Evolutionary conservation across 345 rosid genomes (phyloP), one percentile per base, ranked within the genome.

Genomic region (Eucalyptus regnans): DNA sequence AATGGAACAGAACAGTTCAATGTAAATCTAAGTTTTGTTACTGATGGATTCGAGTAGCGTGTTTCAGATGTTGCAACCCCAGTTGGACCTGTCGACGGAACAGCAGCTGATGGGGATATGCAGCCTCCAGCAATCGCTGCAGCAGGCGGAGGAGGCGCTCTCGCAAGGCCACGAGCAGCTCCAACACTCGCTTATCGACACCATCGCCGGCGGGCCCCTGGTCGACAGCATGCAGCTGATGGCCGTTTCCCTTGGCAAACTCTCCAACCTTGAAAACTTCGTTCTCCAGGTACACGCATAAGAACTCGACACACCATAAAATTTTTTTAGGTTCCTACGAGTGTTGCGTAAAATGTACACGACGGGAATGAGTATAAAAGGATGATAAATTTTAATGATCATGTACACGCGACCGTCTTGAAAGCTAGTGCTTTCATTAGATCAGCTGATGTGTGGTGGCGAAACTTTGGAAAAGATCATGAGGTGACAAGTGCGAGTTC

Each of bases 61-160:
- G n/a, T 80, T 46, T 51, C 94, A 96, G 99, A 96, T 96, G 96
- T 88, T 97, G 91, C 94, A 91, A 64, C 54, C 96, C 10, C 99
- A 98, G 86, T 79, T 98, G 87, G 98, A 97, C 89, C 95, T 92
- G 16, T 90, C 96, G 88, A 96, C 98, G 81, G 99, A 98, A 81
- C 99, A 96, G 89, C 99, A 98, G 91, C 76, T 96, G 27, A 91
- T 97, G 98, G 99, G 98, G 56, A 95, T 98, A 12, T 96, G 91
- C 92, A 94, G 96, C 91, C 95, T 98, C 66, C 99, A 94, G 92
- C 98, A 96, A 58, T 98, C 99, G 7, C 93, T 98, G 37, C 98
- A 96, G 80, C 98, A 98, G 90, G 99, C 99, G 22, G 99, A 98
- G 90, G 99, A 97, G 66, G 99, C 99, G 54, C 96, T 98, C 84